A percentile compares a stretch with the other conserved stretches of the same genome.
Conservation (phyloP, 192 early-diverging fungal species). For the Coemansia sp. region DNA sequence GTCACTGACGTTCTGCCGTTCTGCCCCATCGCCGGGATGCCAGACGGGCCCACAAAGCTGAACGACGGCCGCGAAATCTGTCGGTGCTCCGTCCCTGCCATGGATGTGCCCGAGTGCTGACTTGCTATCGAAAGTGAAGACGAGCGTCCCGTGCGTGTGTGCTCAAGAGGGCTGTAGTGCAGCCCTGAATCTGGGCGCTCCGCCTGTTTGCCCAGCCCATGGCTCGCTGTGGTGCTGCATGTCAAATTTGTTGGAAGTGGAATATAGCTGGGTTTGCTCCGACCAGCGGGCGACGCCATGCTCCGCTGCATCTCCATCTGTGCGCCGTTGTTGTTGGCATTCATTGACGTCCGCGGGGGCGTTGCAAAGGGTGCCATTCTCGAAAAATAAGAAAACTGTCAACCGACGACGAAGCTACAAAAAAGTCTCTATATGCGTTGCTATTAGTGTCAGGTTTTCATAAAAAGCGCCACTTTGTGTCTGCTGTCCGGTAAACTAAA, state of each 20-base stretch:
- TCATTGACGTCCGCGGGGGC: slow-evolving; percentile 12
- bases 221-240: not conserved
- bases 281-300: slow-evolving; percentile 16
- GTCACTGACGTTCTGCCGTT: too few relatives aligned
- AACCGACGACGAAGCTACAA: too few relatives aligned
- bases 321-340: slow-evolving; percentile 7
- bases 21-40: too few relatives aligned
- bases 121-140: slow-evolving; percentile 32
- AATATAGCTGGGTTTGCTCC: slow-evolving; percentile 30
- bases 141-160: slow-evolving; percentile 29
- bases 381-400: too few relatives aligned
- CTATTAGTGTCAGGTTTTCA: too few relatives aligned
- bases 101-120: slow-evolving; percentile 22
- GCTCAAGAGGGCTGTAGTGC: slow-evolving; percentile 20
- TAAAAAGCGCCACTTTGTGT: too few relatives aligned
- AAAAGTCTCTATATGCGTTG: too few relatives aligned
- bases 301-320: slow-evolving; percentile 8
- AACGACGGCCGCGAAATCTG: slow-evolving; percentile 13
- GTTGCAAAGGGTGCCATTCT: too few relatives aligned
- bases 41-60: not conserved
- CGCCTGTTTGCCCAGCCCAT: not conserved
- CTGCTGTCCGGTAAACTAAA: too few relatives aligned
- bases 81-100: not conserved
- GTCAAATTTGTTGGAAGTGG: slow-evolving; percentile 22
- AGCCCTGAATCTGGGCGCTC: slow-evolving; percentile 11